Base-by-base conservation (phyloP, 1,139 yeast genomes). In the Debaryomyces sp. region DNA sequence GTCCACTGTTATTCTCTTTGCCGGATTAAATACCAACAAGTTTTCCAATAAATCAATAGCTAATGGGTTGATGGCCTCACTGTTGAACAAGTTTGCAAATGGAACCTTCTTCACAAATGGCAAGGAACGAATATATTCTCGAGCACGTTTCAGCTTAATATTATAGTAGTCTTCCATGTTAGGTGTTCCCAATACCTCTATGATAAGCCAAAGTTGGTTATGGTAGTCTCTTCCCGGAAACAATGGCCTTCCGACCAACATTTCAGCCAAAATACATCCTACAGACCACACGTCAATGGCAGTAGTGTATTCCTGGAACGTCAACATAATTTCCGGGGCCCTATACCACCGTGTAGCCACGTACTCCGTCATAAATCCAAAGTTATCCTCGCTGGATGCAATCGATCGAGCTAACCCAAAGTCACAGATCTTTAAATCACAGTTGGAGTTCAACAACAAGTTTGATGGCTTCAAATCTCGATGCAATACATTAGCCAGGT, bases 311-410 rank as follows among this genome's bases (percentile, higher is more conserved):
- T 89, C 92, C 53, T 92, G 94, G 61, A 91, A 87, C 1, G 97
- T 89, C 47, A 94, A 77, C 98, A 92, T 92, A 64, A 92, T 92
- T 63, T 92, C 98, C 0, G 98, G 98, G 1, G 98, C 98, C 46
- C 98, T 75, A 68, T 92, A 92, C 98, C 98, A 92, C 59, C 98
- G 75, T 5, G 99, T 94, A 6, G 98, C 98, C 45, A 94, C 98
- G 64, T 94, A 94, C 68, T 94, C 98, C 3, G 99, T 94, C 88
- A 94, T 80, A 64, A 85, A 84, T 38, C 92, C 87, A 52, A 82
- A 80, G 59, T 82, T 83, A 38, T 54, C 60, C 44, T 58, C 68
- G 24, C 61, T 57, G 21, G 61, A 61, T 0, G 73, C 73, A 36
- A 64, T 62, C 22, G 73, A 67, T 49, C 98, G 75, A 1, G 98